Percentiles rank a stretch among this genome's conserved stretches.
These are phyloP conservation scores for Hypocreales sp. DNA, from an alignment of 2,329 filamentous ascomycete species.

Conservation along the genomic window DNA sequence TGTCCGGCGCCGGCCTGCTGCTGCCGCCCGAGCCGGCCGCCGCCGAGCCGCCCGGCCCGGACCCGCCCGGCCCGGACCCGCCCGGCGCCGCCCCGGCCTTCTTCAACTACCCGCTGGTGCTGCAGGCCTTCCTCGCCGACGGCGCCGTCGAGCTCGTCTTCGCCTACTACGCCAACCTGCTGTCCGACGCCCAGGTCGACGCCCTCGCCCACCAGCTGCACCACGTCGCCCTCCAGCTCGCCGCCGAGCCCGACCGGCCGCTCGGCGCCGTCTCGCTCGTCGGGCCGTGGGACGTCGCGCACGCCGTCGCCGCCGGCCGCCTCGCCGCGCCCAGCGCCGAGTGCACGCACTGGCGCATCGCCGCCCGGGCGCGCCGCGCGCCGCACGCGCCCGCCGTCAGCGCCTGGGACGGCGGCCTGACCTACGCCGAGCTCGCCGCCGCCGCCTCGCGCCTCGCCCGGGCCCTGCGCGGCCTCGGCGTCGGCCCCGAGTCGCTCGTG, in stretches of 20 bases:
- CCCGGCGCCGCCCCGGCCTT: too few species aligned
- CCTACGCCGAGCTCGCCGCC: neutral
- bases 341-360: neutral
- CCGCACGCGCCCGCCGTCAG: neutral
- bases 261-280: neutral
- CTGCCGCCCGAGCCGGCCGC: too few species aligned
- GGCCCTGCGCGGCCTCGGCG: neutral
- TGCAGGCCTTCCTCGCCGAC: neutral
- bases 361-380: neutral
- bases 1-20: too few species aligned
- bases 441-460: neutral
- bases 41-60: too few species aligned
- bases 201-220: neutral
- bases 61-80: too few species aligned
- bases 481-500: neutral
- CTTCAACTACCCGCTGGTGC: conserved; percentile 4
- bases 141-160: neutral
- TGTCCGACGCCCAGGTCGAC: neutral
- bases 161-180: neutral
- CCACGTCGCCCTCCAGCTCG: neutral
- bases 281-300: neutral
- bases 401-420: neutral
- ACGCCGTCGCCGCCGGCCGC: too few species aligned
- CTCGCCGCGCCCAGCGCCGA: neutral
- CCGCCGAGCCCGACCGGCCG: neutral